Conservation (phyloP, 306 rosid species). For the Cucurbita ficifolia region DNA sequence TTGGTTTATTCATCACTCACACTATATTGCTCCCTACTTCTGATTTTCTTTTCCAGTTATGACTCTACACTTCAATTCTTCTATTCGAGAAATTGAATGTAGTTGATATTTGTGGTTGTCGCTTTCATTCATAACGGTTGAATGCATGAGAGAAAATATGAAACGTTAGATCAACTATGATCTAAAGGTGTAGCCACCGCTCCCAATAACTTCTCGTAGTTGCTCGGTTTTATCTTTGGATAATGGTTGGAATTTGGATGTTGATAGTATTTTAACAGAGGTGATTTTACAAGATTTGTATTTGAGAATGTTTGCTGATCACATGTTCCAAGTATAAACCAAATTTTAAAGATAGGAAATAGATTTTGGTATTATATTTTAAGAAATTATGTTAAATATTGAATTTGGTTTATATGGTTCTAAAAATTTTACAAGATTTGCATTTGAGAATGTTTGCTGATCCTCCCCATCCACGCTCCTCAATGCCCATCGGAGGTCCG, state of each 20-base stretch:
- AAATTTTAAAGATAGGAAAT: no score
- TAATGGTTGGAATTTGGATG: not conserved
- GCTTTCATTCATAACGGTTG: not conserved
- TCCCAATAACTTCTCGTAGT: no score
- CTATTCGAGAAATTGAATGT: not conserved
- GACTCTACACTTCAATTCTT: not conserved
- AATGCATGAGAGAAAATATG: not conserved
- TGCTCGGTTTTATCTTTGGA: no score
- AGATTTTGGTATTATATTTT: not conserved
- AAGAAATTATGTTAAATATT: no score
- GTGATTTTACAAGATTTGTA: not conserved
- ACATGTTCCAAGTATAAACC: no score
- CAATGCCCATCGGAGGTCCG: slow-evolving; percentile 23
- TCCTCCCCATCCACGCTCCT: slow-evolving; percentile 14
- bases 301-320: not conserved
- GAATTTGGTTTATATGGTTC: not conserved
- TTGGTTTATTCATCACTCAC: not conserved
- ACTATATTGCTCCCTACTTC: not conserved
- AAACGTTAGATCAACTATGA: not conserved
- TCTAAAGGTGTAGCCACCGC: not conserved
- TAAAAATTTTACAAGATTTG: no score
- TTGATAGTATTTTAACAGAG: no score
- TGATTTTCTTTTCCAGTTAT: not conserved
- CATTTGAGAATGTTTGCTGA: no score
- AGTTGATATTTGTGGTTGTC: not conserved